Conservation (phyloP, 2,329 filamentous ascomycete species). For the Alternaria panax region DNA sequence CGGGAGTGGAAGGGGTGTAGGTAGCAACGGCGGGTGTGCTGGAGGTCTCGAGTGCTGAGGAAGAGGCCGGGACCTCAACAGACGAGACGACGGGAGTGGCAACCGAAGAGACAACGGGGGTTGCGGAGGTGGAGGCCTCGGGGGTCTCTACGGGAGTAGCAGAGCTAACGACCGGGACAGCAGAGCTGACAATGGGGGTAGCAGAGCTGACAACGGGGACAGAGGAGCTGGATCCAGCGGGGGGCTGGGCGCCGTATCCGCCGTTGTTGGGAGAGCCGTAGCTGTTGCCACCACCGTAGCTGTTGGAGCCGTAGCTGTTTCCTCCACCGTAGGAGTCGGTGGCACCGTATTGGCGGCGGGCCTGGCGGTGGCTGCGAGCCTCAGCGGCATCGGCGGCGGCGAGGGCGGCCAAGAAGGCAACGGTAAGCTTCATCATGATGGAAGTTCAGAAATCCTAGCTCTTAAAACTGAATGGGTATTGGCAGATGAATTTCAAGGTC, state of each 20-base stretch:
- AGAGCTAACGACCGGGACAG: conserved; percentile 3
- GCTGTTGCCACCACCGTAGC: conserved; percentile 2
- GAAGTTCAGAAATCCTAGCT: conserved; percentile 31
- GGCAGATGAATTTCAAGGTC: conserved; percentile 26
- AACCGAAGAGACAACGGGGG: conserved; percentile 1
- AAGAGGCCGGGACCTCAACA: conserved; percentile 9
- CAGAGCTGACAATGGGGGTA: conserved; percentile 9
- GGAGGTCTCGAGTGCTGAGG: conserved; percentile 12
- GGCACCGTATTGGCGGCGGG: conserved; percentile 36
- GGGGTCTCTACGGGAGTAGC: conserved; percentile 3
- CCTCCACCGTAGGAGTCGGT: conserved; percentile 1
- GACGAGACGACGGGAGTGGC: conserved; percentile 1
- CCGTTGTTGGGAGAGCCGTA: neutral
- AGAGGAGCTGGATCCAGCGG: neutral
- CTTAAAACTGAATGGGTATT: conserved; percentile 32
- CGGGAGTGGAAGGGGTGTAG: conserved; percentile 17
- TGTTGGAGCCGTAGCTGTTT: neutral
- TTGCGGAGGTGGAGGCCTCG: conserved; percentile 2
- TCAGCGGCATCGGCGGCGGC: conserved; percentile 42
- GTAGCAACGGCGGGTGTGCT: conserved; percentile 12
- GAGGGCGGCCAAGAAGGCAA: conserved; percentile 43
- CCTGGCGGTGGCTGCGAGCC: conserved; percentile 39
- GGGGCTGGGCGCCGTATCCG: conserved; percentile 12
- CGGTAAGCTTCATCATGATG: conserved; percentile 43
- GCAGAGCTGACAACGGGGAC: conserved; percentile 15